These are phyloP conservation scores for Ophiorrhiza pumila DNA, from an alignment of 257 asterid species.

Conservation along the genomic window DNA sequence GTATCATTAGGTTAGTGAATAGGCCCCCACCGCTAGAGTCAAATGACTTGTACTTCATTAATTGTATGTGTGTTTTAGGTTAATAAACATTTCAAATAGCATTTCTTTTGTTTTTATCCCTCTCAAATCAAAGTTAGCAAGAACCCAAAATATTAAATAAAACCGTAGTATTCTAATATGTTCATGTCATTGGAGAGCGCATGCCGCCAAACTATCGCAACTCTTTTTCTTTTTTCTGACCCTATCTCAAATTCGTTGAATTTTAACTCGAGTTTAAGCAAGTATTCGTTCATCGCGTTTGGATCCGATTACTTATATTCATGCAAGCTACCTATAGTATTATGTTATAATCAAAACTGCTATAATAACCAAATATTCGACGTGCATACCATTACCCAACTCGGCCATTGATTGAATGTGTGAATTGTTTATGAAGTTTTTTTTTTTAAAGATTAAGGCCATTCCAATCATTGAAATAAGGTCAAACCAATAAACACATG, in stretches of 20 bases:
- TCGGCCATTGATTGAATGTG: neutral
- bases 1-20: slow-evolving; percentile 2
- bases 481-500: neutral
- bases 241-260: too few species aligned
- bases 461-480: neutral
- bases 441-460: neutral
- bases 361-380: neutral
- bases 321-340: too few species aligned
- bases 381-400: neutral
- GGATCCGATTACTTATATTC: too few species aligned
- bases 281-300: too few species aligned
- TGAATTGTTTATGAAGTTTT: neutral
- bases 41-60: neutral
- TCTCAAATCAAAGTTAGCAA: too few species aligned
- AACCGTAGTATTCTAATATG: too few species aligned
- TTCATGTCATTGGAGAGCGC: too few species aligned
- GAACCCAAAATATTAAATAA: too few species aligned
- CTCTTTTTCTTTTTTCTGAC: too few species aligned
- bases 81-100: neutral
- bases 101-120: neutral
- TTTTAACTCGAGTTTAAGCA: too few species aligned
- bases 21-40: slow-evolving; percentile 11
- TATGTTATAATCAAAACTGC: too few species aligned
- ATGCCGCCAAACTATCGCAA: too few species aligned
- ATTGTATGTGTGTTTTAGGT: neutral